Evolutionary conservation across 1,139 yeast species (phyloP), one percentile per base, ranked within the genome.

Genomic region (Candida tunisiensis): DNA sequence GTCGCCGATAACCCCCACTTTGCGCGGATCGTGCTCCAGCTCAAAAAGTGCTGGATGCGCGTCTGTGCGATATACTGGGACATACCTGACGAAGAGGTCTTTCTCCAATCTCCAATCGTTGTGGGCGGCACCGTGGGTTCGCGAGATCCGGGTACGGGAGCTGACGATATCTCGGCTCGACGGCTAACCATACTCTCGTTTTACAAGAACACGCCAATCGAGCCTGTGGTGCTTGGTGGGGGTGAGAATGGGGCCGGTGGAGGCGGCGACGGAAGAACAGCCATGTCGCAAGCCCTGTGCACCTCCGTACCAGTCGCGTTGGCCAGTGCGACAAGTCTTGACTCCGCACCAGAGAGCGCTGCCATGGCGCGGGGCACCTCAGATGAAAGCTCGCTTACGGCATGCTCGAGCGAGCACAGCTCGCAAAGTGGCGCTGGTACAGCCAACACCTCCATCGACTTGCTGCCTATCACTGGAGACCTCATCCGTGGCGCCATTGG

Each of bases 41-140:
- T 56, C 24, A 47, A 54, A 21, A 39, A 42, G 24, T 46, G 45
- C 23, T 57, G 62, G 62, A 40, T 47, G 25, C 29, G 44, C 13
- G 38, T 42, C n/a, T 35, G 52, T 15, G 32, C 42, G 22, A 28
- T 42, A 29, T 51, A 47, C 37, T 55, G 60, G 60, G 41, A 42
- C 27, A 38, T 41, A 8, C 38, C 31, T 4, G 27, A 31, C 2
- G 44, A 41, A 13, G 44, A 44, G 9, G 30, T 26, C 11, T 31
- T 22, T 23, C 34, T 33, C 11, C 16, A 27, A 5, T 14, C 25
- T 2, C 17, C 15, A 4, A 5, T 25, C 13, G 29, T 21, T 12
- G 19, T 27, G 4, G 24, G 17, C 14, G 15, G 18, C 18, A 17
- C n/a, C 16, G 19, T 23, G 4, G 16, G 18, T 5, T 16, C 29